Evolutionary conservation across 2,329 filamentous ascomycete species (phyloP).

Genomic region (Fusarium xylarioides): DNA sequence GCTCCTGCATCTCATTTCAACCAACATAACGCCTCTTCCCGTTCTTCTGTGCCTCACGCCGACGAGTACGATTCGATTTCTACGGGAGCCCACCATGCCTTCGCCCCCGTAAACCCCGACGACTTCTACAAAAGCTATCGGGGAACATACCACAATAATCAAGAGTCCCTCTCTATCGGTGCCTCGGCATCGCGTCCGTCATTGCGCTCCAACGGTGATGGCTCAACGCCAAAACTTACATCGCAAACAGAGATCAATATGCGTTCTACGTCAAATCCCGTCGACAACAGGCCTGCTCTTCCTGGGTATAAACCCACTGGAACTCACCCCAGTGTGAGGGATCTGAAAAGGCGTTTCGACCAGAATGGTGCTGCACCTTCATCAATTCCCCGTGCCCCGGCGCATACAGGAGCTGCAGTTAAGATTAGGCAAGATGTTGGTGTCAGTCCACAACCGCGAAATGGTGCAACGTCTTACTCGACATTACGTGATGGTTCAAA

Average conservation of each 20-base stretch:
- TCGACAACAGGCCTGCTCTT: constrained; percentile 54
- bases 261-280: constrained; percentile 66
- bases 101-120: constrained; percentile 60
- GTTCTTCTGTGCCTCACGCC: constrained; percentile 39
- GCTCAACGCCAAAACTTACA: constrained; percentile 58
- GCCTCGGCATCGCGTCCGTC: constrained; percentile 55
- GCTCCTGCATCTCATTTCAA: constrained; percentile 23
- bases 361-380: constrained; percentile 57
- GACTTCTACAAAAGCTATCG: constrained; percentile 64
- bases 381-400: constrained; percentile 49
- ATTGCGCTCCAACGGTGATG: constrained; percentile 61
- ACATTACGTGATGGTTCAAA: constrained; percentile 50
- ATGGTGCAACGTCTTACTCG: constrained; percentile 53
- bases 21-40: constrained; percentile 33
- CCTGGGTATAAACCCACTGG: constrained; percentile 46
- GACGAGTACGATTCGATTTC: constrained; percentile 36
- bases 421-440: constrained; percentile 47
- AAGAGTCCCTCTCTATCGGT: constrained; percentile 49
- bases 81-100: constrained; percentile 47
- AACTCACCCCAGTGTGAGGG: constrained; percentile 76
- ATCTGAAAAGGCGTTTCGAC: constrained; percentile 82
- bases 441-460: constrained; percentile 46
- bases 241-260: constrained; percentile 52
- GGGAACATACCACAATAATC: constrained; percentile 49
- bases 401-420: constrained; percentile 47